A percentile compares a stretch with the other conserved stretches of the same genome.
Conservation (phyloP, 169 alveolate species). For the Perkinsus chesapeaki region DNA sequence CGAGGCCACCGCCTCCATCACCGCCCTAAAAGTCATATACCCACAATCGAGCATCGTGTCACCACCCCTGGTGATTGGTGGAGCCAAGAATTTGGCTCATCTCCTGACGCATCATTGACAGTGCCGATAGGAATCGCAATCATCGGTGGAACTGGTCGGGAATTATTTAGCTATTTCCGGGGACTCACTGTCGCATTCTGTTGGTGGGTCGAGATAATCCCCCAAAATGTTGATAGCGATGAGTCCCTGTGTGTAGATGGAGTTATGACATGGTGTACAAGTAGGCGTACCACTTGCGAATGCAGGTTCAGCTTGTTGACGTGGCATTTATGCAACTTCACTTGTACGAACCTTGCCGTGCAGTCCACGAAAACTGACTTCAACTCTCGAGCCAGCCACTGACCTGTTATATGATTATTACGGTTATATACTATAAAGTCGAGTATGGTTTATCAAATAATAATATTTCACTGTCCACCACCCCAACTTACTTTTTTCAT, state of each 20-base stretch:
- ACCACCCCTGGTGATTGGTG: not conserved
- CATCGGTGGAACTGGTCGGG: not conserved
- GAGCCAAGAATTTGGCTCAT: not conserved
- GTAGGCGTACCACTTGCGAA: slow-evolving; percentile 58
- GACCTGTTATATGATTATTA: not conserved
- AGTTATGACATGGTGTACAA: not conserved
- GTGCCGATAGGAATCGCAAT: not conserved
- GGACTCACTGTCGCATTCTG: not conserved
- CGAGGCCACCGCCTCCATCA: not conserved
- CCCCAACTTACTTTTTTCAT: slow-evolving; percentile 72
- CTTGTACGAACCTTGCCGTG: slow-evolving; percentile 53
- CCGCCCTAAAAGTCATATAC: not conserved
- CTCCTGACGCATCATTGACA: not conserved
- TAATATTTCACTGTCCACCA: no score
- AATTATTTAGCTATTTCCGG: not conserved
- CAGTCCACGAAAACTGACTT: slow-evolving; percentile 78
- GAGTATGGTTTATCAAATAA: no score
- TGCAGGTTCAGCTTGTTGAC: slow-evolving; percentile 66
- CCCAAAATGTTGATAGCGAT: not conserved
- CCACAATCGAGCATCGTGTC: not conserved
- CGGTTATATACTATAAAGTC: not conserved
- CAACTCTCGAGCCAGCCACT: slow-evolving; percentile 70
- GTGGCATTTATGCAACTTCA: slow-evolving; percentile 70
- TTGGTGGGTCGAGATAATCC: not conserved
- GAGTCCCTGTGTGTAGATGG: not conserved